Evolutionary conservation across 2,329 filamentous ascomycete genomes (phyloP).

Genomic region (Phyllosticta capitalensis): DNA sequence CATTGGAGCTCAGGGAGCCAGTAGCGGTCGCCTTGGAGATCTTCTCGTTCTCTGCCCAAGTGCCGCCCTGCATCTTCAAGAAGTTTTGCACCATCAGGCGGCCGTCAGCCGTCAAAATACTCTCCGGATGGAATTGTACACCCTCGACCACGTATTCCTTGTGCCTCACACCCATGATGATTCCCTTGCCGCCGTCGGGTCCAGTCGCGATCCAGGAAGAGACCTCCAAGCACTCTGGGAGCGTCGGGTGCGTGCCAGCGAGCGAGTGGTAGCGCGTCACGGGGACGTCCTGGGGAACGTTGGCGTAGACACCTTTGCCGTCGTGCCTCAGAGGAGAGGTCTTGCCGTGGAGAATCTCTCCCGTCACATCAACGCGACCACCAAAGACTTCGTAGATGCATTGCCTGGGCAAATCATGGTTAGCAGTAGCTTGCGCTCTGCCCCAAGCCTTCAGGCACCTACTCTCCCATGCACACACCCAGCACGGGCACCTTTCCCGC

Average conservation of each 20-base stretch:
- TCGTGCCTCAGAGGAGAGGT: slow-evolving; percentile 88
- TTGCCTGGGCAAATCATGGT: slow-evolving; percentile 47
- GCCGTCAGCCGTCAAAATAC: slow-evolving; percentile 84
- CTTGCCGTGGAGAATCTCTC: slow-evolving; percentile 95
- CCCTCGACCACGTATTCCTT: slow-evolving; percentile 87
- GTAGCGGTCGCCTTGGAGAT: slow-evolving; percentile 30
- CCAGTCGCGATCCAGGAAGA: slow-evolving; percentile 78
- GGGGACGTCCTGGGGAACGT: slow-evolving; percentile 68
- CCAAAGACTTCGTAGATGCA: slow-evolving; percentile 94
- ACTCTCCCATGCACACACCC: slow-evolving; percentile 98
- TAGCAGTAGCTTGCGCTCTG: slow-evolving; percentile 4
- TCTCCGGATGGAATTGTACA: slow-evolving; percentile 96
- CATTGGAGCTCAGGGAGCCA: slow-evolving; percentile 16
- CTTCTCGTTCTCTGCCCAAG: slow-evolving; percentile 72
- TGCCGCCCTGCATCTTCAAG: slow-evolving; percentile 75
- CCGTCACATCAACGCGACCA: slow-evolving; percentile 81
- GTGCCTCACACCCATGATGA: slow-evolving; percentile 96
- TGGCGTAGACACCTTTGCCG: slow-evolving; percentile 78
- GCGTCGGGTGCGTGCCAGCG: slow-evolving; percentile 77
- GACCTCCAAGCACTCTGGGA: slow-evolving; percentile 78
- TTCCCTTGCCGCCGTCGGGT: slow-evolving; percentile 64
- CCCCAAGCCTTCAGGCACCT: slow-evolving; percentile 29
- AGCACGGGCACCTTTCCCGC: slow-evolving; percentile 89
- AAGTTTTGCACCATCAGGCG: slow-evolving; percentile 90
- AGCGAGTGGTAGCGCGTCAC: slow-evolving; percentile 96